Evolutionary conservation across 371 early-diverging fungal genomes (phyloP).

Genomic region (Mortierella sp.): DNA sequence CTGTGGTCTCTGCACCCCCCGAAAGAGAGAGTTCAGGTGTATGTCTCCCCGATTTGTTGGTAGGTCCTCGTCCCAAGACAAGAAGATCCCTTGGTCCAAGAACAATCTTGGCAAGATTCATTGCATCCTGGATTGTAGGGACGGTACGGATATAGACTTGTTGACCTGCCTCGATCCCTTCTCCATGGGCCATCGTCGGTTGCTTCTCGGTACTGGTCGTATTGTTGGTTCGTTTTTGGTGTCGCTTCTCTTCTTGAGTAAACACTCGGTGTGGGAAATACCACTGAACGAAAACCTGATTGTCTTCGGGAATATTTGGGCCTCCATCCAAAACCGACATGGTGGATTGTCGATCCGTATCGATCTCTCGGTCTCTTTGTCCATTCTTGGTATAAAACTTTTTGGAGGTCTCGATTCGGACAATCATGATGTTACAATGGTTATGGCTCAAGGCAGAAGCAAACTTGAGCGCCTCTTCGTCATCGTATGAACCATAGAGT

Average conservation of each 20-base stretch:
- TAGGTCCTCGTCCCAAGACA: not conserved
- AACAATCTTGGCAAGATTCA: not conserved
- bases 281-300: not conserved
- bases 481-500: not conserved
- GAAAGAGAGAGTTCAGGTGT: too few species aligned
- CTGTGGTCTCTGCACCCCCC: too few species aligned
- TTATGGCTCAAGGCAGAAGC: constrained; percentile 1
- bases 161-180: not conserved
- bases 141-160: not conserved
- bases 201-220: too few species aligned
- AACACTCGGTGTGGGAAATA: constrained; percentile 2
- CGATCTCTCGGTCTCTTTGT: too few species aligned
- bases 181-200: too few species aligned
- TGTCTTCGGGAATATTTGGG: not conserved
- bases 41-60: not conserved
- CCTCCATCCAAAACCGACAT: not conserved
- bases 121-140: constrained; percentile 2
- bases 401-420: not conserved
- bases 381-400: not conserved
- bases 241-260: too few species aligned
- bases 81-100: not conserved
- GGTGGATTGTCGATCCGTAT: too few species aligned
- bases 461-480: not conserved
- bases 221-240: too few species aligned
- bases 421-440: not conserved